Base-by-base conservation (phyloP, 768 basidiomycete species). In the Boletus rubescentipes region DNA sequence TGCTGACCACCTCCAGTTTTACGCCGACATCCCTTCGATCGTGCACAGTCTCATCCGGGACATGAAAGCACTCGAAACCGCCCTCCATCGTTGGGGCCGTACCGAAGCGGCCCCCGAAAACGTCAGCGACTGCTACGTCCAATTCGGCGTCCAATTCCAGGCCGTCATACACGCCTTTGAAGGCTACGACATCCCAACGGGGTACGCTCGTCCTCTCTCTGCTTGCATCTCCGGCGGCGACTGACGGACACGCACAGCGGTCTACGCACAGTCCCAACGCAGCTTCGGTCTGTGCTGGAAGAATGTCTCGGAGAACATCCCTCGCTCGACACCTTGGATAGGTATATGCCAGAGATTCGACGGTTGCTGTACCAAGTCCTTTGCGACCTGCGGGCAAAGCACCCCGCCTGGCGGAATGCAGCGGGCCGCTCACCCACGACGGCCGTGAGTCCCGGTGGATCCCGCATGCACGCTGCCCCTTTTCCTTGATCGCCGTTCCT, bases 81-180 rank as follows among this genome's bases (percentile, higher is more conserved):
- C 80, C 2, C 79, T 95, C 42, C 77, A 73, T 26, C 79, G 79
- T 54, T 95, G 93, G 93, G 81, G 85, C 45, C 57, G 72, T 1
- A 74, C 77, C 4, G 74, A 79, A 41, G 83, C 83, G 1, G 72
- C 79, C 2, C 87, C 92, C 49, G 74, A 71, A 14, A 76, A 91
- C 64, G 92, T 98, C 63, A 92, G 89, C 77, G 85, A 96, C 68
- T 81, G 90, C 49, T 98, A 93, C 68, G 90, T 98, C 49, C 81
- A 84, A 61, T 81, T 97, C 15, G 93, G 93, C 40, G 88, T 89
- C 64, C 88, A 94, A 61, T 95, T 97, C 76, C 93, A 94, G 69
- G 72, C 79, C 3, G 86, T 86, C 38, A 81, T 91, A 20, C 77
- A 72, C 36, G 90, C 93, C 0, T 97, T 98, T 65, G 78, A 81